These are phyloP conservation scores for Carallia pectinifolia DNA, from an alignment of 345 rosid species.

Conservation along the genomic window DNA sequence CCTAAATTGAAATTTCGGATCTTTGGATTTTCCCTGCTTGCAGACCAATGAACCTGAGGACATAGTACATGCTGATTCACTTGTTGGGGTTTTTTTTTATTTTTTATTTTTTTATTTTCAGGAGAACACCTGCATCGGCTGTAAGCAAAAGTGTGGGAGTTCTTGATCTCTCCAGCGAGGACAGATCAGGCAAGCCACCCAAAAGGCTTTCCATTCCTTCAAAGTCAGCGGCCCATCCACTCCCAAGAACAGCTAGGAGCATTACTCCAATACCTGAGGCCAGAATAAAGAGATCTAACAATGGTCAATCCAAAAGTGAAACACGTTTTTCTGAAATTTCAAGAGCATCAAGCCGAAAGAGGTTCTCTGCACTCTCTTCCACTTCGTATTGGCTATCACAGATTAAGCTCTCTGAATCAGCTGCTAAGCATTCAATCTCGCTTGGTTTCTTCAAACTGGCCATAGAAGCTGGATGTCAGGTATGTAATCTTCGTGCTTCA, in stretches of 20 bases:
- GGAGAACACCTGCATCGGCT: conserved; percentile 47
- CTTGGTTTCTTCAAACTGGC: conserved; percentile 92
- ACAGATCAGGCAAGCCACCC: conserved; percentile 71
- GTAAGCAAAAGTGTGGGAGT: conserved; percentile 71
- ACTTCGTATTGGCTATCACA: conserved; percentile 73
- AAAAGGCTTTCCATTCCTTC: conserved; percentile 74
- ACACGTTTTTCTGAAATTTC: conserved; percentile 54
- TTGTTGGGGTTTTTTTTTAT: too few relatives aligned
- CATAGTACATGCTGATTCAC: too few relatives aligned
- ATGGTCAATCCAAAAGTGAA: conserved; percentile 38
- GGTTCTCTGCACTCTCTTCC: conserved; percentile 46
- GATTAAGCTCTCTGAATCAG: conserved; percentile 75
- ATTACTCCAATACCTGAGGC: conserved; percentile 58
- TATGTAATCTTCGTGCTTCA: conserved; percentile 9
- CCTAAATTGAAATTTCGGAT: too few relatives aligned
- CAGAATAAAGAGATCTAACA: conserved; percentile 44
- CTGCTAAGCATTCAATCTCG: conserved; percentile 67
- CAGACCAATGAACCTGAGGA: too few relatives aligned
- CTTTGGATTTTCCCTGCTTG: too few relatives aligned
- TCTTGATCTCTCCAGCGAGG: conserved; percentile 67
- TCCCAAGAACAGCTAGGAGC: conserved; percentile 33
- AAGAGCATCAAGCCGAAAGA: conserved; percentile 48
- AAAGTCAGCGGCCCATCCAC: conserved; percentile 42
- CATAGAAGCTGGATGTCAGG: conserved; percentile 83
- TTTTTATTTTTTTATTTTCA: conserved; percentile 3